Percentiles rank a stretch among this genome's conserved stretches.
Evolutionary conservation across 1,139 yeast species (phyloP).

Genomic region (Fermentozyma sake): DNA sequence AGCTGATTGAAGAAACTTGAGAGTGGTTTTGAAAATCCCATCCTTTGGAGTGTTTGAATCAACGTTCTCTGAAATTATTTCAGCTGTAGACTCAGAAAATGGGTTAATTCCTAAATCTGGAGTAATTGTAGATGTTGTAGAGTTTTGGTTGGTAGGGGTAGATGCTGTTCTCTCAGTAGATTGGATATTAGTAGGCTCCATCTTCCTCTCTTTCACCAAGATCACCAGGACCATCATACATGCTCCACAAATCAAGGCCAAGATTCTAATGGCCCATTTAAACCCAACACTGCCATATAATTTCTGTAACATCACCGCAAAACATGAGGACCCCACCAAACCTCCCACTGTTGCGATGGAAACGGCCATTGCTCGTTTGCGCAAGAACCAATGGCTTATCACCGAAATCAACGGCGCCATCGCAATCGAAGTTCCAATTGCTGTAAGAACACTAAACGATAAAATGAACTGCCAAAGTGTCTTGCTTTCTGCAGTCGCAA

Average conservation of each 20-base stretch:
- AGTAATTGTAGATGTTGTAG: too few relatives aligned
- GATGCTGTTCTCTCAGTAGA: conserved; percentile 1
- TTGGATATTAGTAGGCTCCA: conserved; percentile 1
- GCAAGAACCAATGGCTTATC: conserved; percentile 58
- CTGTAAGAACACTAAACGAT: conserved; percentile 52
- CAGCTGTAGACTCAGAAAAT: too few relatives aligned
- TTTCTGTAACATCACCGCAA: conserved; percentile 50
- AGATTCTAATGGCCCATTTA: conserved; percentile 56
- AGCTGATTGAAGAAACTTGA: conserved; percentile 18
- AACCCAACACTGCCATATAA: conserved; percentile 48
- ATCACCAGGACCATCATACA: conserved; percentile 33
- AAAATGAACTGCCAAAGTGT: conserved; percentile 56
- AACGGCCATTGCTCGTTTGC: conserved; percentile 50
- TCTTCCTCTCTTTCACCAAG: conserved; percentile 40
- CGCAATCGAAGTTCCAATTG: conserved; percentile 54
- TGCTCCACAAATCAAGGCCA: conserved; percentile 46
- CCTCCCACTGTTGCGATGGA: conserved; percentile 62
- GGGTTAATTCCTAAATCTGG: too few relatives aligned
- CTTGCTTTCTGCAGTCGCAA: conserved; percentile 50
- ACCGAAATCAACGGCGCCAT: conserved; percentile 58
- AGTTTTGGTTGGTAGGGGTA: background rate
- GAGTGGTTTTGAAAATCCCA: background rate
- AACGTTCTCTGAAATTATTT: too few relatives aligned
- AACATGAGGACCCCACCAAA: conserved; percentile 56
- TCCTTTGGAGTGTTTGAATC: too few relatives aligned